Evolutionary conservation across 345 rosid genomes (phyloP).

Genomic region (Hibiscus syriacus): DNA sequence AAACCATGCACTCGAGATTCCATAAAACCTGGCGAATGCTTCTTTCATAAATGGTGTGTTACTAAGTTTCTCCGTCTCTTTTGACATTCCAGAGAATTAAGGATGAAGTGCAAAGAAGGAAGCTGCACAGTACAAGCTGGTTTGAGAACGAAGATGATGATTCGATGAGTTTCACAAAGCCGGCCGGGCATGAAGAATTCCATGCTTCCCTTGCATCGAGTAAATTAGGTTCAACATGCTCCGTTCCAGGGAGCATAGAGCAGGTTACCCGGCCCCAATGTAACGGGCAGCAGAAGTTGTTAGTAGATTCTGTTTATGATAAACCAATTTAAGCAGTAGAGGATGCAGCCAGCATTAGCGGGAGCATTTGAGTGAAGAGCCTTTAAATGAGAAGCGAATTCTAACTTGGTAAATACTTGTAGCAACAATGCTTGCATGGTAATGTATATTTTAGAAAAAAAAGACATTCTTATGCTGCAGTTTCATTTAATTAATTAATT

Average conservation of each 20-base stretch:
- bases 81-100: conserved; percentile 50
- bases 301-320: conserved; percentile 15
- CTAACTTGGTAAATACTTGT: not conserved
- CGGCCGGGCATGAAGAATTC: conserved; percentile 57
- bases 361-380: conserved; percentile 9
- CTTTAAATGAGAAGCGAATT: not conserved
- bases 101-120: conserved; percentile 67
- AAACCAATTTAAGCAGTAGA: conserved; percentile 19
- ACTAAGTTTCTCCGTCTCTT: not conserved
- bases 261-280: conserved; percentile 5
- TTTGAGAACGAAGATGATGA: conserved; percentile 23
- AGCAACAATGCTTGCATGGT: not conserved
- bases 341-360: no score
- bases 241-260: conserved; percentile 1
- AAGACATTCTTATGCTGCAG: not conserved
- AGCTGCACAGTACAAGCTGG: conserved; percentile 24
- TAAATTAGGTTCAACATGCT: conserved; percentile 11
- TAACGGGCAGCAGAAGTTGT: conserved; percentile 14
- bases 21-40: not conserved
- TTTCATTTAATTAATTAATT: no score
- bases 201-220: conserved; percentile 35
- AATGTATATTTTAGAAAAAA: no score
- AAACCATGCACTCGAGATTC: not conserved
- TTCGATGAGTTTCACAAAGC: conserved; percentile 26
- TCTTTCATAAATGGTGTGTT: not conserved